These are phyloP conservation scores for Penicillium corylophilum DNA, from an alignment of 2,329 filamentous ascomycete genomes.

Conservation along the genomic window DNA sequence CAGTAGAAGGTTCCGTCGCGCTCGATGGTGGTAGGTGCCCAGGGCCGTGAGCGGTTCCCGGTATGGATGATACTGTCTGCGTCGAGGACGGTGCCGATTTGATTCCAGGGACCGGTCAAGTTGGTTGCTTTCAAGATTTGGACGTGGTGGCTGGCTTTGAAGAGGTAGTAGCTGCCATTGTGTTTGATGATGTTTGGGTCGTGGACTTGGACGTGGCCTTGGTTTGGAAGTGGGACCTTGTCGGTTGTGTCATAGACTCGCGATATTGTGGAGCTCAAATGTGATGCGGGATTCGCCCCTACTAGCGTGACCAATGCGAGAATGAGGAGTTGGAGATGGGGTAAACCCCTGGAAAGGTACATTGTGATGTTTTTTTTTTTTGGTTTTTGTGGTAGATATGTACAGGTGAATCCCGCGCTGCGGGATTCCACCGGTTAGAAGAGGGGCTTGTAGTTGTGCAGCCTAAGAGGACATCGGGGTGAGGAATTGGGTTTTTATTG, in stretches of 20 bases:
- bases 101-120: slow-evolving; percentile 34
- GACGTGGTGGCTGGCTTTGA: slow-evolving; percentile 32
- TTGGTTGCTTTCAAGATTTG: slow-evolving; percentile 26
- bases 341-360: not conserved
- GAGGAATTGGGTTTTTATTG: not conserved
- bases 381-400: not conserved
- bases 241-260: slow-evolving; percentile 28
- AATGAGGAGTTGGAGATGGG: not conserved
- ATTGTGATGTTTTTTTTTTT: not conserved
- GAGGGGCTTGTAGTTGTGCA: not conserved
- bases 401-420: slow-evolving; percentile 1
- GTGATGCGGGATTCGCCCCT: slow-evolving; percentile 1
- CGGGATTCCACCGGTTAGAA: not conserved
- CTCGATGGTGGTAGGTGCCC: slow-evolving; percentile 37
- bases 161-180: slow-evolving; percentile 34
- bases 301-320: slow-evolving; percentile 3
- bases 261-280: not conserved
- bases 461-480: not conserved
- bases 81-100: slow-evolving; percentile 32
- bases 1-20: slow-evolving; percentile 36
- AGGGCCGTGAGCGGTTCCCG: slow-evolving; percentile 31
- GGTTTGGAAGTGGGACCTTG: slow-evolving; percentile 28
- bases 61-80: slow-evolving; percentile 31
- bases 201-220: slow-evolving; percentile 29
- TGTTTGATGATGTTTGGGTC: slow-evolving; percentile 35